Evolutionary conservation across 257 asterid species (phyloP), one percentile per base, ranked within the genome.

Genomic region (Solanum clarkiae): DNA sequence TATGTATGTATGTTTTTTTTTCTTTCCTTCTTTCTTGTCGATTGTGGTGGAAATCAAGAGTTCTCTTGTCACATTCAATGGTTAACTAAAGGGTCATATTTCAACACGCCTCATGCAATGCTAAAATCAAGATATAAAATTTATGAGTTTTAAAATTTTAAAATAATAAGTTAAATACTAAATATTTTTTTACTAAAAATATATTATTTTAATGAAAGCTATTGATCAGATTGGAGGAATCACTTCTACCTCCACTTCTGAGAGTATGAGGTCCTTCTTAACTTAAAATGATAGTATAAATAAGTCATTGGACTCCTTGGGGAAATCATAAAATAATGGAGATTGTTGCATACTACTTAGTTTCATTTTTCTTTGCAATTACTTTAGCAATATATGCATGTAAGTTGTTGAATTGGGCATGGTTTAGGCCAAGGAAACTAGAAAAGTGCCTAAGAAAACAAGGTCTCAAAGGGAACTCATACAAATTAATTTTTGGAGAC

Each of bases 361-460:
- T 86, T 47, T 62, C 80, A 2, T 42, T 32, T 8, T 84, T 84
- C 17, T 80, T 51, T 42, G 75, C 70, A 80, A 24, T 81, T n/a
- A 11, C 85, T 18, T 71, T 75, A 24, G 40, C 83, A 2, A 42
- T 49, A 77, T 77, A 45, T 15, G 86, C 56, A 12, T 88, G 90
- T 90, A 89, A 51, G 84, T 7, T 89, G 36, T 72, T 91, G 80
- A 80, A 87, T 13, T 89, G 91, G 92, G 88, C 16, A 11, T 90
- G 91, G 93, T 18, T 91, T 36, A 82, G 68, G 86, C 93, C 94
- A 20, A 85, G 85, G 71, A 84, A 85, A 80, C 5, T 86, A 36
- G 92, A 90, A 54, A 86, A 83, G 55, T 77, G 82, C 63, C 62
- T 77, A 15, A 77, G 82, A 51, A 16, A 77, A 77, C 63, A 77